phyloP scores from a whole-genome alignment of 352 stramenopile species.

The Phytopythium chamaehyphon region DNA sequence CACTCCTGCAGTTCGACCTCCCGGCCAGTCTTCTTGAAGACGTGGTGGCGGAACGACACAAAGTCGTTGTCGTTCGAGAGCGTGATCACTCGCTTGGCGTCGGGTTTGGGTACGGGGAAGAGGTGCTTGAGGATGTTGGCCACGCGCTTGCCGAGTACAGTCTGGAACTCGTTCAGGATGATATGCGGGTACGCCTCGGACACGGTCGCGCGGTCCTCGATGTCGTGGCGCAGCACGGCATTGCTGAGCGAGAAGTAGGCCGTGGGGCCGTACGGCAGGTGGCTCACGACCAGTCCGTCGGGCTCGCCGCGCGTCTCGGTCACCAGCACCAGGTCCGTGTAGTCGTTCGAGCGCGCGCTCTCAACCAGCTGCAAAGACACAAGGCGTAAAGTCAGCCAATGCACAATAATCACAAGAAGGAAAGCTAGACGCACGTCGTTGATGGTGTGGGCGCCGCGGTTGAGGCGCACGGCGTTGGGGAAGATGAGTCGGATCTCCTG shows the following conservation, averaged over 20 bases:
- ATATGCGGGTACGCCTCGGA: slow-evolving; percentile 94
- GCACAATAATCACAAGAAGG: not conserved
- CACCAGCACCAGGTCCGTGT: slow-evolving; percentile 98
- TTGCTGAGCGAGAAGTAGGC: slow-evolving; percentile 98
- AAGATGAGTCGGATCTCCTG: slow-evolving; percentile 99
- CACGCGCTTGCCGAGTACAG: slow-evolving; percentile 92
- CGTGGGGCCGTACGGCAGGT: slow-evolving; percentile 98
- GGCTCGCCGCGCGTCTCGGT: slow-evolving; percentile 98
- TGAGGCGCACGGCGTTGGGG: slow-evolving; percentile 97
- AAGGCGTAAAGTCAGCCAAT: not conserved
- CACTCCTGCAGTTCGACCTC: slow-evolving; percentile 95
- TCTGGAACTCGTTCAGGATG: slow-evolving; percentile 97
- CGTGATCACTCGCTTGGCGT: slow-evolving; percentile 97
- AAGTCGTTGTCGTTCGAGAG: slow-evolving; percentile 98
- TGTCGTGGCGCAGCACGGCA: slow-evolving; percentile 97
- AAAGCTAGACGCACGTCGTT: slow-evolving; percentile 50
- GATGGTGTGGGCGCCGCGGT: slow-evolving; percentile 95
- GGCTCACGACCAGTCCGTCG: slow-evolving; percentile 97
- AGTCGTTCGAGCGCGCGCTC: slow-evolving; percentile 94
- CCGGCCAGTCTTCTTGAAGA: slow-evolving; percentile 93
- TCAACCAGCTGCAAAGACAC: slow-evolving; percentile 92
- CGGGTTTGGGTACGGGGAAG: slow-evolving; percentile 96
- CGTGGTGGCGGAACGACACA: slow-evolving; percentile 99
- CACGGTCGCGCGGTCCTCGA: slow-evolving; percentile 93
- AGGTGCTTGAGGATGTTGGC: slow-evolving; percentile 98